These are phyloP conservation scores for Breynia disticha DNA, from an alignment of 441 rosid species.

Conservation along the genomic window DNA sequence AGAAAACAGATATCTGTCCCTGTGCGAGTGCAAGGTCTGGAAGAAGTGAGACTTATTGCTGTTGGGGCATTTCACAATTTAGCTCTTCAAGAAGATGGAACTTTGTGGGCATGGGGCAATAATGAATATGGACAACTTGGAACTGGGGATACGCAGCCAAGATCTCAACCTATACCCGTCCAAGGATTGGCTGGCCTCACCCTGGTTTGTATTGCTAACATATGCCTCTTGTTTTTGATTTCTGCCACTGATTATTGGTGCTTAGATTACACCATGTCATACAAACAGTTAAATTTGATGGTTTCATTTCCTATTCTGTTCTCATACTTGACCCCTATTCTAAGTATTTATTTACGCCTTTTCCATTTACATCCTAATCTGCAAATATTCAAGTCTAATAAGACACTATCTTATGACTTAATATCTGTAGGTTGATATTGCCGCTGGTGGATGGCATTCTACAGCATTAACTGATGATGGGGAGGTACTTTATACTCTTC, in stretches of 20 bases:
- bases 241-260: too few relatives aligned
- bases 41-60: slow-evolving; percentile 71
- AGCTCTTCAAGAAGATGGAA: slow-evolving; percentile 92
- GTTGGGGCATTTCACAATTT: slow-evolving; percentile 98
- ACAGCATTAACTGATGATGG: slow-evolving; percentile 73
- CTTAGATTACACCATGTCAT: too few relatives aligned
- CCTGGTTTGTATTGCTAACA: slow-evolving; percentile 45
- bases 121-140: slow-evolving; percentile 99
- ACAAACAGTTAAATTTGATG: too few relatives aligned
- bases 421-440: slow-evolving; percentile 77
- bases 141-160: slow-evolving; percentile 97
- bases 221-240: not conserved
- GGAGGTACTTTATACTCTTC: slow-evolving; percentile 44
- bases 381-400: too few relatives aligned
- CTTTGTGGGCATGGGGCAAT: slow-evolving; percentile 98
- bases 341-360: too few relatives aligned
- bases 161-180: slow-evolving; percentile 88
- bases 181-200: slow-evolving; percentile 74
- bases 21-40: slow-evolving; percentile 96
- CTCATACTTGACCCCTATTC: too few relatives aligned
- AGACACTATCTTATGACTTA: too few relatives aligned
- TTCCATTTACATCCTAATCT: too few relatives aligned
- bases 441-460: slow-evolving; percentile 99
- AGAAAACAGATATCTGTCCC: slow-evolving; percentile 97
- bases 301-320: too few relatives aligned